phyloP scores from a whole-genome alignment of 805 yeast genomes.

The Pichia sporocuriosa region DNA sequence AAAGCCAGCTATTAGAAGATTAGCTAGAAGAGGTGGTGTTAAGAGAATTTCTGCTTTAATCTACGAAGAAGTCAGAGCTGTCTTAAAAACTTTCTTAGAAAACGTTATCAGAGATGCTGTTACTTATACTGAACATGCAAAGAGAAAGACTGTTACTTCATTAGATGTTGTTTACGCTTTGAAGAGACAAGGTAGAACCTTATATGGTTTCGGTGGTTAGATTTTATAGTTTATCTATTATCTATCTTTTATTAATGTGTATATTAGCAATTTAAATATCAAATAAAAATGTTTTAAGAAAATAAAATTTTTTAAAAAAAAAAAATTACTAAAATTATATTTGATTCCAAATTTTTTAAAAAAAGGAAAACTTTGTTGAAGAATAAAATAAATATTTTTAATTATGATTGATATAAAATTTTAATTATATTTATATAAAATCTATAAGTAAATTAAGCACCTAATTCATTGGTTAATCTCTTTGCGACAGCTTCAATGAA shows the following conservation, averaged over 20 bases:
- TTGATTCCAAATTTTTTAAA: too few relatives aligned
- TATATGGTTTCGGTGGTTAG: constrained; percentile 99
- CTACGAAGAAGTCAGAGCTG: constrained; percentile 98
- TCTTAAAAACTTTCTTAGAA: constrained; percentile 91
- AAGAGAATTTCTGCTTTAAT: constrained; percentile 98
- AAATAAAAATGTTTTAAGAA: too few relatives aligned
- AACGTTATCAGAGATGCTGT: constrained; percentile 98
- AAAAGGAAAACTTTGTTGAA: too few relatives aligned
- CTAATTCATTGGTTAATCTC: constrained; percentile 38
- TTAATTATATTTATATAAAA: background rate
- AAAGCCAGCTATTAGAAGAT: constrained; percentile 99
- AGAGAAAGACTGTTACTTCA: constrained; percentile 99
- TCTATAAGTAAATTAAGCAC: constrained; percentile 12
- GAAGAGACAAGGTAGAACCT: constrained; percentile 99
- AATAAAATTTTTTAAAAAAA: too few relatives aligned
- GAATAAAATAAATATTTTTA: background rate
- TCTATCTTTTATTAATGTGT: constrained; percentile 4
- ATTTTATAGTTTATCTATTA: constrained; percentile 4
- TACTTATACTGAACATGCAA: constrained; percentile 99
- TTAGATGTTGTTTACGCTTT: constrained; percentile 98
- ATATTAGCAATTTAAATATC: constrained; percentile 10
- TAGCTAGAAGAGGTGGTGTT: constrained; percentile 99
- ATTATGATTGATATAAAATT: background rate
- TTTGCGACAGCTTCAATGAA: constrained; percentile 76
- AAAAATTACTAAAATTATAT: too few relatives aligned